Percentiles rank a stretch among this genome's conserved stretches.
Conservation (phyloP, 306 rosid species). For the Quercus aquifolioides region DNA sequence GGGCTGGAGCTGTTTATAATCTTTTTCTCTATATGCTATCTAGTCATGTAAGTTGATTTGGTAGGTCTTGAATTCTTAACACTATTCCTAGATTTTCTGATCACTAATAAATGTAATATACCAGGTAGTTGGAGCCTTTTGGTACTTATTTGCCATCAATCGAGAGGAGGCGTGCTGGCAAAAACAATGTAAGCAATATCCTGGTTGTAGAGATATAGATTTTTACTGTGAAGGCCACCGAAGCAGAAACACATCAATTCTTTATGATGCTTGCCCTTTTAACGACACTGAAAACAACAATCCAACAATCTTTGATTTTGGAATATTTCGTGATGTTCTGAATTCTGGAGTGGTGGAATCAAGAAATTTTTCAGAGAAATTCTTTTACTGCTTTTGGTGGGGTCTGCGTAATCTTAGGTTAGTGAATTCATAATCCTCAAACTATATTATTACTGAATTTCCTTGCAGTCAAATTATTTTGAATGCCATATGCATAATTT, state of each 20-base stretch:
- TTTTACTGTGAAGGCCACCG: slow-evolving; percentile 26
- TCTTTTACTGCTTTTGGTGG: slow-evolving; percentile 92
- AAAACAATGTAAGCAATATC: background rate
- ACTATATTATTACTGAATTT: background rate
- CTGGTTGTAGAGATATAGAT: no score
- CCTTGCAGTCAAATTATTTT: background rate
- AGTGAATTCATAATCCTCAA: background rate
- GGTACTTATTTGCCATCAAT: slow-evolving; percentile 76
- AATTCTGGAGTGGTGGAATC: slow-evolving; percentile 32
- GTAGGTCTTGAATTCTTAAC: background rate
- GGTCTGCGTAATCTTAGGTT: slow-evolving; percentile 81
- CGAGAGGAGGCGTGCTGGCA: slow-evolving; percentile 59
- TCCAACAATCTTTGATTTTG: slow-evolving; percentile 40
- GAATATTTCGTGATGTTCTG: slow-evolving; percentile 64
- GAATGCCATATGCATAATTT: background rate
- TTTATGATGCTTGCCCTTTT: slow-evolving; percentile 33
- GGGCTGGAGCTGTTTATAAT: slow-evolving; percentile 90
- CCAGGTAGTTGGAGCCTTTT: slow-evolving; percentile 78
- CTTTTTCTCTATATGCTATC: slow-evolving; percentile 82
- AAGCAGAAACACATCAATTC: fast-evolving
- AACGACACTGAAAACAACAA: slow-evolving; percentile 16
- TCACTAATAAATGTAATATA: slow-evolving; percentile 3
- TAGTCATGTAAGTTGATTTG: slow-evolving; percentile 67
- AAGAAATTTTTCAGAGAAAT: slow-evolving; percentile 38
- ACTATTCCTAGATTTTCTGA: background rate